Evolutionary conservation across 2,329 filamentous ascomycete genomes (phyloP).

Genomic region (Xylariaceae sp.): DNA sequence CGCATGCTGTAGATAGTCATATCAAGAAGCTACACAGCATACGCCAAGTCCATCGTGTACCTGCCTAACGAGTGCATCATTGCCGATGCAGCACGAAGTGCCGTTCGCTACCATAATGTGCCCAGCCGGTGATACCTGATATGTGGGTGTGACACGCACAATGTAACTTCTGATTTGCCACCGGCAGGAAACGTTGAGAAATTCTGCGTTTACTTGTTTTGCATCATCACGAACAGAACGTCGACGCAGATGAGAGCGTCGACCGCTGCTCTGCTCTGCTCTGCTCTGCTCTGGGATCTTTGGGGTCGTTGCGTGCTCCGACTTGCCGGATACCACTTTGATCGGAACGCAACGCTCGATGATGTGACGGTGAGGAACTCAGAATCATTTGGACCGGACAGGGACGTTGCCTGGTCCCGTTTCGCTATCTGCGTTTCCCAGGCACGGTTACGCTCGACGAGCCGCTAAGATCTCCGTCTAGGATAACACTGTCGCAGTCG

Average conservation of each 20-base stretch:
- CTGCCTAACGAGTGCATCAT: slow-evolving; percentile 19
- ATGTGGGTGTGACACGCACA: not conserved
- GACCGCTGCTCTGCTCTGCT: slow-evolving; percentile 3
- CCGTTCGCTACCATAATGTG: slow-evolving; percentile 15
- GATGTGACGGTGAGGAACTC: slow-evolving; percentile 2
- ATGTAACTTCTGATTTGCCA: slow-evolving; percentile 8
- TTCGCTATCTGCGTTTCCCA: too few relatives aligned
- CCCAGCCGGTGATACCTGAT: slow-evolving; percentile 10
- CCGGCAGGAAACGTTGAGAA: not conserved
- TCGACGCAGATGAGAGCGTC: too few relatives aligned
- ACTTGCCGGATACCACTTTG: slow-evolving; percentile 9
- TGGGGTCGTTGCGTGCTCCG: slow-evolving; percentile 10
- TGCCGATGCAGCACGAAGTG: slow-evolving; percentile 19
- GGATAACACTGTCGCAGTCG: slow-evolving; percentile 11
- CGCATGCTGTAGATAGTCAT: slow-evolving; percentile 6
- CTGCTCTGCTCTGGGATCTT: slow-evolving; percentile 1
- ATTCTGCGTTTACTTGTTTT: slow-evolving; percentile 2
- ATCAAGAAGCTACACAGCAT: slow-evolving; percentile 17
- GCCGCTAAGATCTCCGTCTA: slow-evolving; percentile 9
- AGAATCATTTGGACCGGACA: too few relatives aligned
- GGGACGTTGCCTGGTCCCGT: too few relatives aligned
- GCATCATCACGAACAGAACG: too few relatives aligned
- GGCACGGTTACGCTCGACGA: not conserved
- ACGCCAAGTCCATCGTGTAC: slow-evolving; percentile 12
- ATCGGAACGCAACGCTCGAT: slow-evolving; percentile 13